These are phyloP conservation scores for Lachnellula occidentalis DNA, from an alignment of 2,329 filamentous ascomycete genomes.

Conservation along the genomic window DNA sequence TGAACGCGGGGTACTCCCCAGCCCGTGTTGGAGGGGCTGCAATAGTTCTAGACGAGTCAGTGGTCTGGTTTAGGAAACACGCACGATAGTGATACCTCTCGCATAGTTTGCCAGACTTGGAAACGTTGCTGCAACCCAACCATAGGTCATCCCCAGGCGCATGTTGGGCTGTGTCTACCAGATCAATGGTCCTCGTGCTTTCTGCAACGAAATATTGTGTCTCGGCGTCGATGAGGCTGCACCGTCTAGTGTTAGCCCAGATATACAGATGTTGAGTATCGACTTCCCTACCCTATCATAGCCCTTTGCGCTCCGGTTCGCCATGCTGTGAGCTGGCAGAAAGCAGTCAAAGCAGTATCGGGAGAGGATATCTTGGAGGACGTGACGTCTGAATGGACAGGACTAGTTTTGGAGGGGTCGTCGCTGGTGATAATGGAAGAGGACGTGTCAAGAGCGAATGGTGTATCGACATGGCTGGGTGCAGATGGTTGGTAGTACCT, in stretches of 20 bases:
- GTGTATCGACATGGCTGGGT: slow-evolving; percentile 4
- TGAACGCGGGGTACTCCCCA: slow-evolving; percentile 27
- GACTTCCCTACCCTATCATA: slow-evolving; percentile 37
- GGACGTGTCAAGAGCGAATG: neutral
- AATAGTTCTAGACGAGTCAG: slow-evolving; percentile 25
- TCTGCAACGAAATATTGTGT: slow-evolving; percentile 48
- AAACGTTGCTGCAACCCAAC: slow-evolving; percentile 28
- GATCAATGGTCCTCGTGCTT: slow-evolving; percentile 41
- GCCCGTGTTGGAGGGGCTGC: slow-evolving; percentile 14
- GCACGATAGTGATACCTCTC: slow-evolving; percentile 21
- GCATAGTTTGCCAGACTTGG: slow-evolving; percentile 29
- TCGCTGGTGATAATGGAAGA: neutral
- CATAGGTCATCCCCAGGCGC: slow-evolving; percentile 29
- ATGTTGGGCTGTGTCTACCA: slow-evolving; percentile 25
- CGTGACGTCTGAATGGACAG: slow-evolving; percentile 23
- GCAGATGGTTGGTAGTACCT: slow-evolving; percentile 29
- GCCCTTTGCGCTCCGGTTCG: slow-evolving; percentile 42
- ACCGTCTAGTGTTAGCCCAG: slow-evolving; percentile 7
- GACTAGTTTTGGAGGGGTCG: slow-evolving; percentile 9
- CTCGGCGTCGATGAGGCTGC: slow-evolving; percentile 39
- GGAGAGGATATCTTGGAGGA: slow-evolving; percentile 31
- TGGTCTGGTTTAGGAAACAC: neutral
- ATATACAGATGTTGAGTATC: neutral
- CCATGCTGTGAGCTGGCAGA: slow-evolving; percentile 45
- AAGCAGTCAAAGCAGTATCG: slow-evolving; percentile 41